Conservation (phyloP, 768 basidiomycete species). For the Russula sp. region DNA sequence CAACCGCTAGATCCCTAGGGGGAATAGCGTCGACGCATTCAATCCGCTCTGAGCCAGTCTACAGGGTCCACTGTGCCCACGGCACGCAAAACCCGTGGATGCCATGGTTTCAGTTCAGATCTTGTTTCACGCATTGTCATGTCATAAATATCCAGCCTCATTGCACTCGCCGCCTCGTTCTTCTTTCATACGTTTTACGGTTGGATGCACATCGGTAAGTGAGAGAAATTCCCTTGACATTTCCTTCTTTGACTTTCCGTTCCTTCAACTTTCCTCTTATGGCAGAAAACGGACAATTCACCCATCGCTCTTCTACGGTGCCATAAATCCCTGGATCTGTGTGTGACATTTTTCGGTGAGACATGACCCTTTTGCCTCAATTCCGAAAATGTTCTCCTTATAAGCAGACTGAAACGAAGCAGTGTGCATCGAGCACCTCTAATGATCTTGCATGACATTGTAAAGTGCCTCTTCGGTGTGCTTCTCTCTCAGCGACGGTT, state of each 20-base stretch:
- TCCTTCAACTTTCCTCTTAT: conserved; percentile 26
- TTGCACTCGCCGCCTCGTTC: conserved; percentile 22
- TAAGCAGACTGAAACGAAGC: conserved; percentile 22
- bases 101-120: conserved; percentile 23
- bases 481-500: not conserved
- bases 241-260: conserved; percentile 25
- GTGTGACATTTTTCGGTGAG: conserved; percentile 24
- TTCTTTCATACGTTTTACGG: conserved; percentile 21
- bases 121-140: conserved; percentile 24
- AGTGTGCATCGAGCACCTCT: conserved; percentile 9
- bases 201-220: conserved; percentile 24
- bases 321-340: conserved; percentile 26
- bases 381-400: conserved; percentile 21
- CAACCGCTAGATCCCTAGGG: conserved; percentile 15
- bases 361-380: conserved; percentile 22
- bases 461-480: conserved; percentile 8
- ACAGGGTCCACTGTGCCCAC: conserved; percentile 15
- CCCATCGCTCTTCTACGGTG: conserved; percentile 23
- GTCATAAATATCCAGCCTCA: conserved; percentile 26
- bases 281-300: conserved; percentile 23
- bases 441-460: conserved; percentile 20
- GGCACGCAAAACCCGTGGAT: conserved; percentile 22
- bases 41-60: conserved; percentile 20
- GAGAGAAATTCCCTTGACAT: conserved; percentile 25
- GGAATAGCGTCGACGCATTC: conserved; percentile 14